Percentiles rank a stretch among this genome's conserved stretches.
phyloP scores from a whole-genome alignment of 768 basidiomycete genomes.

The Holtermannia corniformis region DNA sequence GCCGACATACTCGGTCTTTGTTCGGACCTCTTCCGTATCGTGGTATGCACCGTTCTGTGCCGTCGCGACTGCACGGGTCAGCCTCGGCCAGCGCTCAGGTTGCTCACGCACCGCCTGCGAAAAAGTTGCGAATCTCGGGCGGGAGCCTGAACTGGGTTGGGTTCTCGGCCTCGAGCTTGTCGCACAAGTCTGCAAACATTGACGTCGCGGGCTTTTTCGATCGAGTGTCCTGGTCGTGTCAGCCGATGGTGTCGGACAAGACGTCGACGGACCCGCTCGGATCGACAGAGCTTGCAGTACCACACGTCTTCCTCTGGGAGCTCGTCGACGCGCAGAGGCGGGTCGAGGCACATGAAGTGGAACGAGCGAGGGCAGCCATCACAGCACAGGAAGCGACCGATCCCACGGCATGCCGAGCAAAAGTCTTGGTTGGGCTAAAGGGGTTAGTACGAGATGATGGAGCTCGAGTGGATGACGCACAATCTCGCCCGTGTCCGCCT shows the following conservation, averaged over 20 bases:
- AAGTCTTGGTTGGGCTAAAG: conserved; percentile 45
- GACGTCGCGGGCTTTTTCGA: conserved; percentile 51
- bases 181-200: conserved; percentile 52
- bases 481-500: neutral
- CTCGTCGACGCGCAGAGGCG: conserved; percentile 80
- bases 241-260: conserved; percentile 5
- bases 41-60: conserved; percentile 74
- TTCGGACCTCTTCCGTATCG: conserved; percentile 66
- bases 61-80: conserved; percentile 55
- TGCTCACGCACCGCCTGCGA: conserved; percentile 65
- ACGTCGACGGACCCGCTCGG: conserved; percentile 49
- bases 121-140: conserved; percentile 68
- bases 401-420: conserved; percentile 45
- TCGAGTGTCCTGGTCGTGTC: conserved; percentile 51
- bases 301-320: conserved; percentile 55
- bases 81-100: neutral
- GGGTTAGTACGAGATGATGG: no score
- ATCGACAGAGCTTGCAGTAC: conserved; percentile 43
- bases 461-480: no score
- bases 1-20: conserved; percentile 66
- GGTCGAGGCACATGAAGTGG: conserved; percentile 93
- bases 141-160: conserved; percentile 81
- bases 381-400: conserved; percentile 83
- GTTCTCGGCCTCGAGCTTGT: conserved; percentile 57
- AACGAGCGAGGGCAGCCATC: conserved; percentile 94